Conservation (phyloP, 495 filamentous ascomycete genomes). For the Podospora comata region DNA sequence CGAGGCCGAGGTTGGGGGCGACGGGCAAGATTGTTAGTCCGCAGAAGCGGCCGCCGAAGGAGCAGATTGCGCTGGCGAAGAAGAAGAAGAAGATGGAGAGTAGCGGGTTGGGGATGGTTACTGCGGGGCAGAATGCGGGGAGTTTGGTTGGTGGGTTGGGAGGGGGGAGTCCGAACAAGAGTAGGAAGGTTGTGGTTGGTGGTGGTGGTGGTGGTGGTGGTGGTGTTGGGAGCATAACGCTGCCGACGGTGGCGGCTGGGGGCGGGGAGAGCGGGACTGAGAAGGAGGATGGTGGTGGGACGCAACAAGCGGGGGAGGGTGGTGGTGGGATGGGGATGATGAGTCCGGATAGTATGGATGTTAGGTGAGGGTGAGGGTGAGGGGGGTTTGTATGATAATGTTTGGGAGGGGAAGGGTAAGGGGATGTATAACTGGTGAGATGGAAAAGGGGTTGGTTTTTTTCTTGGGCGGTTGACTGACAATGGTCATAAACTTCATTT, state of each 20-base stretch:
- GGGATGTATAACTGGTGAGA: not conserved
- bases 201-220: slow-evolving; percentile 9
- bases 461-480: not conserved
- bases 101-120: slow-evolving; percentile 40
- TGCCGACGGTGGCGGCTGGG: not conserved
- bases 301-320: slow-evolving; percentile 28
- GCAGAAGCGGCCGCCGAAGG: slow-evolving; percentile 78
- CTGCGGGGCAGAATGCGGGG: slow-evolving; percentile 18
- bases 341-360: slow-evolving; percentile 62
- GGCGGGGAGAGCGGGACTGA: slow-evolving; percentile 4
- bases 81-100: slow-evolving; percentile 67
- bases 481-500: not conserved
- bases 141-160: not conserved
- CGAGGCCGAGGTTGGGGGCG: slow-evolving; percentile 89
- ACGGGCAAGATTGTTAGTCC: slow-evolving; percentile 93
- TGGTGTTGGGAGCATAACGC: slow-evolving; percentile 13
- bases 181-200: slow-evolving; percentile 12
- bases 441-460: not conserved
- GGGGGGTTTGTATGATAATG: not conserved
- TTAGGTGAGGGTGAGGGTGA: not conserved
- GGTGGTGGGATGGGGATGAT: slow-evolving; percentile 58
- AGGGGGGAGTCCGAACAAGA: slow-evolving; percentile 11
- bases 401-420: not conserved
- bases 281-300: slow-evolving; percentile 35
- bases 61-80: slow-evolving; percentile 67